phyloP scores from a whole-genome alignment of 805 yeast genomes.

The Lachancea fermentati region DNA sequence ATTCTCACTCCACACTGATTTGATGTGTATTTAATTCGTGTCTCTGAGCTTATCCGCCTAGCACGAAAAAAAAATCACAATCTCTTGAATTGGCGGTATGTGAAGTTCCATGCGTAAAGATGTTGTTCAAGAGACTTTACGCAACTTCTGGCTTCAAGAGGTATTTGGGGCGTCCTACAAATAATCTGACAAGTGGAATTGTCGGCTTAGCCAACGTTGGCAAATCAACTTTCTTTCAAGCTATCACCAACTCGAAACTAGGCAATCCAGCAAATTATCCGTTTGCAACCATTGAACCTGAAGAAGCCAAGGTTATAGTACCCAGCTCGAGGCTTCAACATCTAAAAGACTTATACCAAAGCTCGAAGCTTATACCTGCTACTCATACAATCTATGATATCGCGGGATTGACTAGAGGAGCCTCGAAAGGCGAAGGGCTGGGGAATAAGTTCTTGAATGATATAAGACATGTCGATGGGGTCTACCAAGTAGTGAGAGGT shows the following conservation, averaged over 20 bases:
- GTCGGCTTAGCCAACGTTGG: slow-evolving; percentile 82
- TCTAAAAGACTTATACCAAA: slow-evolving; percentile 49
- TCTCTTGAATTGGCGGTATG: too few species aligned
- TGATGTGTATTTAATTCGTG: too few species aligned
- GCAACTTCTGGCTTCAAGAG: background rate
- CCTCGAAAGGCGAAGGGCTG: slow-evolving; percentile 77
- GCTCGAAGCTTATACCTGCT: slow-evolving; percentile 62
- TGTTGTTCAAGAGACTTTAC: slow-evolving; percentile 2
- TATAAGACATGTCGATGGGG: slow-evolving; percentile 75
- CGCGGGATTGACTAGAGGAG: slow-evolving; percentile 79
- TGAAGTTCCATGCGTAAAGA: too few species aligned
- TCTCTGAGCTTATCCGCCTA: too few species aligned
- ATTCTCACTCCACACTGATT: too few species aligned
- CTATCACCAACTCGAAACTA: slow-evolving; percentile 65
- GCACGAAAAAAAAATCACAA: too few species aligned
- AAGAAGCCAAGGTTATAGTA: slow-evolving; percentile 67
- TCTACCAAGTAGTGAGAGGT: slow-evolving; percentile 72
- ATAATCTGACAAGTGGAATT: slow-evolving; percentile 48
- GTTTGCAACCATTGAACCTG: slow-evolving; percentile 79
- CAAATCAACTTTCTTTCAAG: slow-evolving; percentile 75
- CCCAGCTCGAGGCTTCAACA: slow-evolving; percentile 58
- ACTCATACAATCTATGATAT: slow-evolving; percentile 68
- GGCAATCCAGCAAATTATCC: slow-evolving; percentile 77
- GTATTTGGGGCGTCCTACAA: slow-evolving; percentile 10
- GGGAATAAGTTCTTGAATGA: slow-evolving; percentile 78